Conservation (phyloP, 495 filamentous ascomycete species). For the Penicillium atrosanguineum region DNA sequence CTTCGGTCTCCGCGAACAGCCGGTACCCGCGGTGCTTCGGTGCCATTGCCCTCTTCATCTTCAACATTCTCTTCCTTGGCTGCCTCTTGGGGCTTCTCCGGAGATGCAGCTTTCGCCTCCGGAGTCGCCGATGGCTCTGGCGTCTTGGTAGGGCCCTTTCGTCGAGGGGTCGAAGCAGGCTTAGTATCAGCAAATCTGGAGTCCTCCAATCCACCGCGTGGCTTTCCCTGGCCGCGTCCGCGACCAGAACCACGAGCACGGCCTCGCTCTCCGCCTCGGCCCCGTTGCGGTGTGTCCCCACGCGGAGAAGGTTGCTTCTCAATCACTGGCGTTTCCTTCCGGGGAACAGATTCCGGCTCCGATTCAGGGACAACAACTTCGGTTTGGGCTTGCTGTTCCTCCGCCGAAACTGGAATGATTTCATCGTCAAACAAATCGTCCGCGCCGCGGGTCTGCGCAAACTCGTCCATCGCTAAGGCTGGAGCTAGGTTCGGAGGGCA, state of each 20-base stretch:
- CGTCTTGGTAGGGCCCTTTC: conserved; percentile 18
- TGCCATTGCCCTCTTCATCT: conserved; percentile 18
- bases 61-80: conserved; percentile 21
- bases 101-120: conserved; percentile 13
- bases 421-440: conserved; percentile 75
- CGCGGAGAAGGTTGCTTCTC: conserved; percentile 19
- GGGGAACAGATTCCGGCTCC: conserved; percentile 5
- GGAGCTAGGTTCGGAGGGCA: background rate
- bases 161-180: conserved; percentile 21
- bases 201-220: conserved; percentile 32
- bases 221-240: conserved; percentile 36
- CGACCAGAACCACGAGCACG: conserved; percentile 36
- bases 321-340: conserved; percentile 7
- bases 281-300: conserved; percentile 28
- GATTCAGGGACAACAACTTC: conserved; percentile 18
- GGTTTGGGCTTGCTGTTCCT: conserved; percentile 30
- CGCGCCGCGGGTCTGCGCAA: conserved; percentile 63
- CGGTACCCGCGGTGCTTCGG: conserved; percentile 37
- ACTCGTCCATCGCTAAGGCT: conserved; percentile 42
- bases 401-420: conserved; percentile 57
- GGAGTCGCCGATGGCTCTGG: conserved; percentile 15
- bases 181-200: conserved; percentile 31
- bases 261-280: conserved; percentile 37
- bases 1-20: conserved; percentile 68
- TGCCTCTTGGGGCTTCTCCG: conserved; percentile 19